These are phyloP conservation scores for Kodamaea sp. DNA, from an alignment of 1,139 yeast species.

Conservation along the genomic window DNA sequence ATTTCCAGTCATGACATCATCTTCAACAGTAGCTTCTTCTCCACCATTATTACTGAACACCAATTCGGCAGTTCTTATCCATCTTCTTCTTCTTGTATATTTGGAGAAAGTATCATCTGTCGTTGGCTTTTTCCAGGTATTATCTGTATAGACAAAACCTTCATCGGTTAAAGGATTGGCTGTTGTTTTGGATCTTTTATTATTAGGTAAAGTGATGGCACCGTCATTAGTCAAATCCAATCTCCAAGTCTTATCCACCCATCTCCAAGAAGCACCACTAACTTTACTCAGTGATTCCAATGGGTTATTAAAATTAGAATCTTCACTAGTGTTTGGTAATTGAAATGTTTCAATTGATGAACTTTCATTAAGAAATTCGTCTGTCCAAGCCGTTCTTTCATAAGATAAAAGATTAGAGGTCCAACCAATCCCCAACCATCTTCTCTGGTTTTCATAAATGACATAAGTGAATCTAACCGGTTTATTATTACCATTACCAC, in stretches of 20 bases:
- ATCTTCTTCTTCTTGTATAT: conserved; percentile 89
- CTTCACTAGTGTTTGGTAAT: conserved; percentile 62
- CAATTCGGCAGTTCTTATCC: conserved; percentile 93
- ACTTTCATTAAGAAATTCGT: conserved; percentile 85
- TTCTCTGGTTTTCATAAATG: conserved; percentile 91
- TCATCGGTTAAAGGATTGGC: conserved; percentile 79
- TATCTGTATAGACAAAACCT: conserved; percentile 85
- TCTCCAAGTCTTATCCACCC: conserved; percentile 94
- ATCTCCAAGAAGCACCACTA: conserved; percentile 79
- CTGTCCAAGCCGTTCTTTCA: conserved; percentile 96
- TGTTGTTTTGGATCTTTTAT: conserved; percentile 62
- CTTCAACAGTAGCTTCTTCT: conserved; percentile 7
- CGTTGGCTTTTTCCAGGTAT: conserved; percentile 89
- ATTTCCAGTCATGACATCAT: conserved; percentile 2
- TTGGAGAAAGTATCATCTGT: conserved; percentile 86
- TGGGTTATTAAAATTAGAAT: conserved; percentile 29
- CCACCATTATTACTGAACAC: conserved; percentile 35
- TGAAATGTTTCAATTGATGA: conserved; percentile 72
- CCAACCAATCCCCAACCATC: conserved; percentile 99
- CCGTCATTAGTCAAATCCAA: conserved; percentile 88
- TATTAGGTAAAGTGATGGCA: conserved; percentile 63
- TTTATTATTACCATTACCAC: conserved; percentile 28
- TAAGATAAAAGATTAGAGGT: conserved; percentile 85
- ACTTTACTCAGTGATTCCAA: conserved; percentile 40
- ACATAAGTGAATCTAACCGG: conserved; percentile 89